Evolutionary conservation across 2,329 filamentous ascomycete species (phyloP), one percentile per base, ranked within the genome.

Genomic region (Ophiosphaerella herpotricha): DNA sequence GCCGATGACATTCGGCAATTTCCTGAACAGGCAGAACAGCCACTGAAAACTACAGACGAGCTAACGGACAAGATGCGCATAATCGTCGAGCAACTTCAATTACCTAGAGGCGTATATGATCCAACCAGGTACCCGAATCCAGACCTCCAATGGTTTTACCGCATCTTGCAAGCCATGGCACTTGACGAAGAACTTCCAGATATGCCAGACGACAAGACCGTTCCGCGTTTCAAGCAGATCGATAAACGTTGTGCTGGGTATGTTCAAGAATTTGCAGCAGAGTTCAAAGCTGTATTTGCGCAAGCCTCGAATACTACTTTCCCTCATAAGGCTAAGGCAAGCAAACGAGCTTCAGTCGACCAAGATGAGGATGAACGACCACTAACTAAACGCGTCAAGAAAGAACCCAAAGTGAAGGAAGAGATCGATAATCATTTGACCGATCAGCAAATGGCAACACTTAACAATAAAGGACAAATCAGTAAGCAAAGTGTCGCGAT

Each of bases 61-160:
- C 78, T 97, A 7, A 87, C 88, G 11, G 90, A 95, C 63, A 80
- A 83, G 33, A 97, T 97, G 92, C 83, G 90, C 40, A 82, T 82
- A 5, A 83, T 97, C 4, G 79, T 97, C 2, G 88, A 94, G 68
- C 91, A 96, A 60, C 78, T 97, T 0, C 91, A 96, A 68, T 83
- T 99, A 7, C 94, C 94, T 0, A 92, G 90, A 65, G 91, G 83
- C 5, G 80, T 83, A 29, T 99, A 95, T 67, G 88, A 96, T 59
- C 92, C 93, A 1, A 78, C 80, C 1, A 94, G 88, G 66, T 97
- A 97, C 65, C 90, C 94, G 0, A 99, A 99, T 55, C 91, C 92
- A 67, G 83, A 89, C 7, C 79, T 99, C 21, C 94, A 99, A 75
- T 99, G 93, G 92, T 94, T 97, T 76, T 99, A 97, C 78, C 87